These are phyloP conservation scores for Talaromyces sp. DNA, from an alignment of 2,329 filamentous ascomycete species.

Conservation along the genomic window DNA sequence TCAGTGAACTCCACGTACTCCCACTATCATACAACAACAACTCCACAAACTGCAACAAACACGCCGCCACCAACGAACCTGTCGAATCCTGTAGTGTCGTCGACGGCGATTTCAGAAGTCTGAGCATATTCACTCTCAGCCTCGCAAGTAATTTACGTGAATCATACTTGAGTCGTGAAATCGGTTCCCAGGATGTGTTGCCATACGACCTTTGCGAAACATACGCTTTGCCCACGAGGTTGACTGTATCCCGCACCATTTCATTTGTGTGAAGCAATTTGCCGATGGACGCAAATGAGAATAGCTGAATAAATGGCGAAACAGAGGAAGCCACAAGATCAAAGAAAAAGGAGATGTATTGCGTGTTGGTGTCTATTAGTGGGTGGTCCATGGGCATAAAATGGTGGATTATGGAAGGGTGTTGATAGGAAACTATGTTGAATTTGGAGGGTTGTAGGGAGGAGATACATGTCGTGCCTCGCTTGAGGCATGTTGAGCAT, in stretches of 20 bases:
- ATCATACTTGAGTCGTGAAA: background rate
- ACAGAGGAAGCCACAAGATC: background rate
- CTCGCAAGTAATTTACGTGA: background rate
- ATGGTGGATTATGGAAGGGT: background rate
- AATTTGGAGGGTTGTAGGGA: background rate
- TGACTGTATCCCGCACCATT: background rate
- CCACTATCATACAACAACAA: background rate
- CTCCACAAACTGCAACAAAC: background rate
- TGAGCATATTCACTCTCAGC: background rate
- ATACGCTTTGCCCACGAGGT: background rate
- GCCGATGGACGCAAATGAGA: background rate
- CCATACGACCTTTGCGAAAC: background rate
- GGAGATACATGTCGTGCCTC: background rate
- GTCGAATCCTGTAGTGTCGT: background rate
- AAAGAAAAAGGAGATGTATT: background rate
- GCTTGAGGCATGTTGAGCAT: slow-evolving; percentile 3
- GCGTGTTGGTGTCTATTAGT: background rate
- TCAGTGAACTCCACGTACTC: background rate
- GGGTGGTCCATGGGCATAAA: background rate
- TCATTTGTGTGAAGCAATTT: background rate
- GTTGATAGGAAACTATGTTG: background rate
- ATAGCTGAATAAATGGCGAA: background rate
- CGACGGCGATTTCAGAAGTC: background rate
- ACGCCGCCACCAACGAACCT: background rate
- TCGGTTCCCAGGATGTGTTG: background rate